Conservation (phyloP, 2,329 filamentous ascomycete species). For the Fusarium keratoplasticum region DNA sequence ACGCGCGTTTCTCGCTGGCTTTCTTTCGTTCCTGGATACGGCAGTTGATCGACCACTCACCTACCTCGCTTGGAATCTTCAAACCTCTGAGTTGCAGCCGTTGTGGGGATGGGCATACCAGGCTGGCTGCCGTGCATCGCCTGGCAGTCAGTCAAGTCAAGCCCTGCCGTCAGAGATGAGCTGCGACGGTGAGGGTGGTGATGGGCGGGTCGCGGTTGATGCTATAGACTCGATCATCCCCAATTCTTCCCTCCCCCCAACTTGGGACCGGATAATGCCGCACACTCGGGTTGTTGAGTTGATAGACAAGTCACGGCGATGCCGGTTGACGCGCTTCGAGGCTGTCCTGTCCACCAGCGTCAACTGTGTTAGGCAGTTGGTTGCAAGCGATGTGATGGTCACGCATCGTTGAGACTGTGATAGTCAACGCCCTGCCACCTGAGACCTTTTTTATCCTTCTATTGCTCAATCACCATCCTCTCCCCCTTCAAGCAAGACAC, state of each 20-base stretch:
- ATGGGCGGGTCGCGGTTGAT: neutral
- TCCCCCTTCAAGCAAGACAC: constrained; percentile 1
- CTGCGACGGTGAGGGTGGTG: constrained; percentile 9
- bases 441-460: neutral
- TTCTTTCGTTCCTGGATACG: constrained; percentile 17
- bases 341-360: neutral
- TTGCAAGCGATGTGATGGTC: constrained; percentile 24
- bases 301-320: neutral
- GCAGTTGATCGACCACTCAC: constrained; percentile 24
- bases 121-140: constrained; percentile 8
- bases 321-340: neutral
- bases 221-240: constrained; percentile 1
- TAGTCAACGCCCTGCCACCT: constrained; percentile 2
- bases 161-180: constrained; percentile 11
- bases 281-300: neutral
- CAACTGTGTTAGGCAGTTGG: neutral
- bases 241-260: neutral
- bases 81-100: constrained; percentile 28
- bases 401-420: constrained; percentile 18
- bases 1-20: neutral
- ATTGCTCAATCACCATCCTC: neutral
- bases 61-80: constrained; percentile 21
- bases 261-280: neutral
- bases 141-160: neutral
- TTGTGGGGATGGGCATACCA: constrained; percentile 29